Evolutionary conservation across 2,329 filamentous ascomycete species (phyloP).

Genomic region (Gremmenia infestans): DNA sequence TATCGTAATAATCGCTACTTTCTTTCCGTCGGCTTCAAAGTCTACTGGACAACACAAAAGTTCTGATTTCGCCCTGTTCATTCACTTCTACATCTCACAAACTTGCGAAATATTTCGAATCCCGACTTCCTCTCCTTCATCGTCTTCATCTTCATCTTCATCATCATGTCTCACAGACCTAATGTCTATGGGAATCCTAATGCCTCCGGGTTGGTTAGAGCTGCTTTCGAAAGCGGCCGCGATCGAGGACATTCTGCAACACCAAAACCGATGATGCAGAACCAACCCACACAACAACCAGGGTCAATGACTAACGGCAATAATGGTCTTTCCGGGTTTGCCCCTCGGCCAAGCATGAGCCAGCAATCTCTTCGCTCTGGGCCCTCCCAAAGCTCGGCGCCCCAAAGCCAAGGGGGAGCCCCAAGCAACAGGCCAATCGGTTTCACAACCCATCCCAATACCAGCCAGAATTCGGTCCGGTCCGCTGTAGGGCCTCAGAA

Average conservation of each 20-base stretch:
- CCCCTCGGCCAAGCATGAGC: too few species aligned
- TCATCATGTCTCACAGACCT: background rate
- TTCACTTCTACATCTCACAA: too few species aligned
- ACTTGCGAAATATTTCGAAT: too few species aligned
- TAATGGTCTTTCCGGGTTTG: background rate
- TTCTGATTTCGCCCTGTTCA: too few species aligned
- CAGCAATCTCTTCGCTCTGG: too few species aligned
- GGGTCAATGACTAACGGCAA: background rate
- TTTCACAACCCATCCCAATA: background rate
- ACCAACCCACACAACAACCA: background rate
- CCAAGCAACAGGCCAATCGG: too few species aligned
- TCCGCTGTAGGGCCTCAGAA: too few species aligned
- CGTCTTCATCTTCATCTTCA: background rate
- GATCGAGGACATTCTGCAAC: constrained; percentile 6
- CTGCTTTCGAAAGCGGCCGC: background rate
- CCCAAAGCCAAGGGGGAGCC: too few species aligned
- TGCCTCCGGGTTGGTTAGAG: constrained; percentile 3
- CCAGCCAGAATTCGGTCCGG: background rate
- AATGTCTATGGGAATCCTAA: background rate
- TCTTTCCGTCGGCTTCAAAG: too few species aligned
- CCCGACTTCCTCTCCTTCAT: background rate
- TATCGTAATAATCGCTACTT: background rate
- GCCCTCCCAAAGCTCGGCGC: too few species aligned
- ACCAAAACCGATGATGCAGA: background rate
- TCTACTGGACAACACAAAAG: too few species aligned